Percentiles rank a stretch among this genome's conserved stretches.
phyloP scores from a whole-genome alignment of 768 basidiomycete species.

The Glaciozyma martinii region DNA sequence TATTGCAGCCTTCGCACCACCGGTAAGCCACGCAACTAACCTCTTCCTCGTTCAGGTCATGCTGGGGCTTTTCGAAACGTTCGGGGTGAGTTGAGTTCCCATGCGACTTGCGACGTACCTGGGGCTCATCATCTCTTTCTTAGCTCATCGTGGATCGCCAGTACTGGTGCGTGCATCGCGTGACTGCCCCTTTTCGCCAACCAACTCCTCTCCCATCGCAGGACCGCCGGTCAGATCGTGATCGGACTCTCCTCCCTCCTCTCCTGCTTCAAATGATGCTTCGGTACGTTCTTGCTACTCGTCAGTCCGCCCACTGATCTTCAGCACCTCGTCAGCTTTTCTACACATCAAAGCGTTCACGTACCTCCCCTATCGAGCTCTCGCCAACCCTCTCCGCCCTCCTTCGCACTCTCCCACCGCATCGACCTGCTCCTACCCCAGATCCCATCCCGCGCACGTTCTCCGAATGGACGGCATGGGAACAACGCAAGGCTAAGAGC shows the following conservation, averaged over 20 bases:
- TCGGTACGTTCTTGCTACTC: too few relatives aligned
- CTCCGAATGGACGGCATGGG: slow-evolving; percentile 3
- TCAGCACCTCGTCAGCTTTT: too few relatives aligned
- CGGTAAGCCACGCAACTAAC: too few relatives aligned
- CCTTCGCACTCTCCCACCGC: too few relatives aligned
- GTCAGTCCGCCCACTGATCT: too few relatives aligned
- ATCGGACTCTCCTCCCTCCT: slow-evolving; percentile 60
- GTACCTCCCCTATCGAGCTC: slow-evolving; percentile 48
- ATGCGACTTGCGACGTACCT: too few relatives aligned
- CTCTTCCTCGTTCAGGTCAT: too few relatives aligned
- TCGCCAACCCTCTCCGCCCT: background rate
- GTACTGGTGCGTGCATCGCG: slow-evolving; percentile 44
- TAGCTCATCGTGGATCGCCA: slow-evolving; percentile 48
- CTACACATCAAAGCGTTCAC: slow-evolving; percentile 65
- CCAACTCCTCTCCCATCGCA: too few relatives aligned
- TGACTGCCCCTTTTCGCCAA: too few relatives aligned
- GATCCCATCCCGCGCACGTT: background rate
- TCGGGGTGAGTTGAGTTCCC: slow-evolving; percentile 2
- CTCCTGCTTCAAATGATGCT: slow-evolving; percentile 62
- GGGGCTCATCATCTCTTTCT: slow-evolving; percentile 48
- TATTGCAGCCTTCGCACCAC: too few relatives aligned
- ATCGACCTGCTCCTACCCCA: background rate
- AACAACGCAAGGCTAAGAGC: background rate
- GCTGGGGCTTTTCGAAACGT: background rate
- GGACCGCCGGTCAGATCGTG: slow-evolving; percentile 53